Percentiles rank a stretch among this genome's conserved stretches.
phyloP scores from a whole-genome alignment of 371 early-diverging fungal species.

The Apophysomyces trapeziformis region DNA sequence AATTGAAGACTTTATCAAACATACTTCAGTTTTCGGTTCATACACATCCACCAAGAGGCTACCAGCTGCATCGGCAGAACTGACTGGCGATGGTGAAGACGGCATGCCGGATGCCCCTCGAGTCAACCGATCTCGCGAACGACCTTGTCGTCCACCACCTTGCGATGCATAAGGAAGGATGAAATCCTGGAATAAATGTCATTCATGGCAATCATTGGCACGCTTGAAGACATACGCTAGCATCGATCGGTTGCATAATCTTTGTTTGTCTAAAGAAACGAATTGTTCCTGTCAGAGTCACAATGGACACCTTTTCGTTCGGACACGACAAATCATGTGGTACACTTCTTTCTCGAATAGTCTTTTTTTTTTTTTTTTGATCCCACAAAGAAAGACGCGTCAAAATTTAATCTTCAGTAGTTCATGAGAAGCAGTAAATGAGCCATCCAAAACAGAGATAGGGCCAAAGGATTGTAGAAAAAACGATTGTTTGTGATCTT shows the following conservation, averaged over 20 bases:
- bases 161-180: constrained; percentile 4
- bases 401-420: no score
- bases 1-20: not conserved
- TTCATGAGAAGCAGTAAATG: no score
- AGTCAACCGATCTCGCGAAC: not conserved
- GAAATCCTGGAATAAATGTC: not conserved
- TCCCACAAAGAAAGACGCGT: no score
- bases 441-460: no score
- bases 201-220: not conserved
- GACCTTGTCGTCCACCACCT: not conserved
- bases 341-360: no score
- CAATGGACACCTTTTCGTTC: not conserved
- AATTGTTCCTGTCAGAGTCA: not conserved
- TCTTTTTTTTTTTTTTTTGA: no score
- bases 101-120: not conserved
- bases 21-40: constrained; percentile 30
- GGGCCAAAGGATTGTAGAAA: no score
- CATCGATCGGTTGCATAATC: constrained; percentile 6
- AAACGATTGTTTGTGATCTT: no score
- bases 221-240: not conserved
- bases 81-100: not conserved
- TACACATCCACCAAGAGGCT: constrained; percentile 40
- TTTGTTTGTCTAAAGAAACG: not conserved
- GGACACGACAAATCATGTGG: not conserved
- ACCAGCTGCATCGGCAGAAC: not conserved